Percentiles rank a stretch among this genome's conserved stretches.
Conservation (phyloP, 2,329 filamentous ascomycete genomes). For the Fusarium foetens region DNA sequence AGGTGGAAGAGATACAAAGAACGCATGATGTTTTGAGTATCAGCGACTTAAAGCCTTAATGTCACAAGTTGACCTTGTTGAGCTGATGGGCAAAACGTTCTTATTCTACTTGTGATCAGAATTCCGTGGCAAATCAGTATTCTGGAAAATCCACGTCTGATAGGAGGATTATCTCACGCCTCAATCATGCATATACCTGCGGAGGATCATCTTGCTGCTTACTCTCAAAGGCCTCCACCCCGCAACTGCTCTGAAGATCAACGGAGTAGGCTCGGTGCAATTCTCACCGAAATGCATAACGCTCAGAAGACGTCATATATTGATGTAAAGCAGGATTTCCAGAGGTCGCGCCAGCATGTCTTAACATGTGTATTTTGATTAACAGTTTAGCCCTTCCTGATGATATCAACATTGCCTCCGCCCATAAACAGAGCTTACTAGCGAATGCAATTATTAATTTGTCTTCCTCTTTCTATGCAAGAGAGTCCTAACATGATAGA, state of each 20-base stretch:
- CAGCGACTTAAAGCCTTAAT: too few species aligned
- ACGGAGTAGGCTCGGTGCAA: not conserved
- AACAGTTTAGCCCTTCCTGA: too few species aligned
- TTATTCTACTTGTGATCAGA: not conserved
- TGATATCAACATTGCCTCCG: too few species aligned
- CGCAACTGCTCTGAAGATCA: not conserved
- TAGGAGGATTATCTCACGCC: not conserved
- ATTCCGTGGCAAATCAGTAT: not conserved
- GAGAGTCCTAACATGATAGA: too few species aligned
- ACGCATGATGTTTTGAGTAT: not conserved
- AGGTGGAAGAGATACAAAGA: not conserved
- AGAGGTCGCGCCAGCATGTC: too few species aligned
- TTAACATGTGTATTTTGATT: too few species aligned
- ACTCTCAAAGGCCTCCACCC: not conserved
- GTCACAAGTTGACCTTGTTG: fast-evolving
- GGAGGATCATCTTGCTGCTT: not conserved
- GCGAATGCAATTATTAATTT: too few species aligned
- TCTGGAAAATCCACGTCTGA: not conserved
- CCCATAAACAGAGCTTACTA: too few species aligned
- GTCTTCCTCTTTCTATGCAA: too few species aligned
- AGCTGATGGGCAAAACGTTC: fast-evolving
- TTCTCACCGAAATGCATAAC: constrained; percentile 5
- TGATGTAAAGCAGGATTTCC: not conserved
- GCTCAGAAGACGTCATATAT: not conserved
- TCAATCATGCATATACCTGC: not conserved